Evolutionary conservation across 1,284 basidiomycete species (phyloP).

Genomic region (Boletus sp.): DNA sequence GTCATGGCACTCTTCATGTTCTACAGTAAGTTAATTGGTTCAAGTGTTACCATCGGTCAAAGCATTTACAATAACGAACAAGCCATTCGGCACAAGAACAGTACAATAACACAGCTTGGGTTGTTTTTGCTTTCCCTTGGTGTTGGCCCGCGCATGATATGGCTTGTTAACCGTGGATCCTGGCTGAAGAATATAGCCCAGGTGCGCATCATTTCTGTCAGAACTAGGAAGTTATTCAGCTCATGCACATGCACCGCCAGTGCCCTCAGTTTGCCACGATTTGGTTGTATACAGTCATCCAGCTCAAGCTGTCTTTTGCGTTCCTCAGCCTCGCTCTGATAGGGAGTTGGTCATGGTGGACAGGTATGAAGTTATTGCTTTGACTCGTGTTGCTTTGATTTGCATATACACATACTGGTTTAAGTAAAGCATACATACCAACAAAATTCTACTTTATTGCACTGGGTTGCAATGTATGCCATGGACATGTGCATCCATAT

Average conservation of each 20-base stretch:
- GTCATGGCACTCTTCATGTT: conserved; percentile 73
- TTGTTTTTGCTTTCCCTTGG: conserved; percentile 57
- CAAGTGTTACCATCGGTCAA: not conserved
- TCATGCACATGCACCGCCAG: conserved; percentile 35
- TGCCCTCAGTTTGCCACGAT: conserved; percentile 68
- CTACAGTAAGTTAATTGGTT: conserved; percentile 52
- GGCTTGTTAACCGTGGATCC: conserved; percentile 60
- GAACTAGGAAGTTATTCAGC: not conserved
- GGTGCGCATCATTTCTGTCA: conserved; percentile 37
- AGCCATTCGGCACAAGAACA: conserved; percentile 64
- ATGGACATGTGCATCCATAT: not conserved
- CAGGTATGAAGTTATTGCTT: conserved; percentile 46
- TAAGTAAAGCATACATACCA: not conserved
- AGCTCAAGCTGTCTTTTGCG: conserved; percentile 61
- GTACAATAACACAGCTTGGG: conserved; percentile 47
- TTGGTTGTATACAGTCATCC: conserved; percentile 70
- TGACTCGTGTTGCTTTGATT: conserved; percentile 14
- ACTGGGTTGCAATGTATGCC: conserved; percentile 18
- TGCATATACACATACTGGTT: too few relatives aligned
- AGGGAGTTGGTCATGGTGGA: conserved; percentile 57
- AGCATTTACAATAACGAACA: conserved; percentile 6
- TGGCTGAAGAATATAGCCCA: conserved; percentile 70
- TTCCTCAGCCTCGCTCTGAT: conserved; percentile 51
- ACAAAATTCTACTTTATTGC: not conserved
- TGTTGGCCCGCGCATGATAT: conserved; percentile 62